Conservation (phyloP, 2,329 filamentous ascomycete species). For the Myotisia sp. region DNA sequence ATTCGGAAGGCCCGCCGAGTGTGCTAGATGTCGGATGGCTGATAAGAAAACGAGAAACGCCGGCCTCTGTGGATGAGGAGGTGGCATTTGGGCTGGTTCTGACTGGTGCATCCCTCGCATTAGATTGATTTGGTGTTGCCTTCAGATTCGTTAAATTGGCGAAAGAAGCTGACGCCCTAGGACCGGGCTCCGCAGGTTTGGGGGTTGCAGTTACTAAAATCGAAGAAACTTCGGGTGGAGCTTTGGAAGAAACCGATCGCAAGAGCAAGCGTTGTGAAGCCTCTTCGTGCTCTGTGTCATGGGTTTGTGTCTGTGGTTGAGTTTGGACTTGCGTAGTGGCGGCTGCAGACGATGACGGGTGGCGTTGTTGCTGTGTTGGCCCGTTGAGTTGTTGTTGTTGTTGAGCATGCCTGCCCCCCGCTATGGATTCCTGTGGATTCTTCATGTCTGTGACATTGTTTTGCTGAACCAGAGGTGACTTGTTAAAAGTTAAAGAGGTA, state of each 20-base stretch:
- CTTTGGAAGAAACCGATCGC: conserved; percentile 29
- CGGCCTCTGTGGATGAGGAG: conserved; percentile 36
- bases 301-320: no score
- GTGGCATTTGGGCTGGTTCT: conserved; percentile 20
- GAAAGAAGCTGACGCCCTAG: conserved; percentile 24
- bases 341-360: no score
- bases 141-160: conserved; percentile 23
- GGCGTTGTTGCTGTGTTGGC: conserved; percentile 12
- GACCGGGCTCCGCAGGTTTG: conserved; percentile 20
- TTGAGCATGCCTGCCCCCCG: background rate
- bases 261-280: conserved; percentile 26
- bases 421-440: background rate
- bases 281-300: conserved; percentile 22
- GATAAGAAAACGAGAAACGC: conserved; percentile 33
- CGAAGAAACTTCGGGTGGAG: conserved; percentile 35
- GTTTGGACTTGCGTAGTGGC: conserved; percentile 13
- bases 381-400: background rate
- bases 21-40: conserved; percentile 20
- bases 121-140: conserved; percentile 19
- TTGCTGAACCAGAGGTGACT: conserved; percentile 12
- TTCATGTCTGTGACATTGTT: conserved; percentile 7
- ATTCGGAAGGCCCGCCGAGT: conserved; percentile 26
- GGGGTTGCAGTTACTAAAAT: conserved; percentile 33
- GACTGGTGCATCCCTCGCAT: background rate
- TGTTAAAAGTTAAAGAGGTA: conserved; percentile 4